Evolutionary conservation across 306 rosid genomes (phyloP).

Genomic region (Cicer bijugum): DNA sequence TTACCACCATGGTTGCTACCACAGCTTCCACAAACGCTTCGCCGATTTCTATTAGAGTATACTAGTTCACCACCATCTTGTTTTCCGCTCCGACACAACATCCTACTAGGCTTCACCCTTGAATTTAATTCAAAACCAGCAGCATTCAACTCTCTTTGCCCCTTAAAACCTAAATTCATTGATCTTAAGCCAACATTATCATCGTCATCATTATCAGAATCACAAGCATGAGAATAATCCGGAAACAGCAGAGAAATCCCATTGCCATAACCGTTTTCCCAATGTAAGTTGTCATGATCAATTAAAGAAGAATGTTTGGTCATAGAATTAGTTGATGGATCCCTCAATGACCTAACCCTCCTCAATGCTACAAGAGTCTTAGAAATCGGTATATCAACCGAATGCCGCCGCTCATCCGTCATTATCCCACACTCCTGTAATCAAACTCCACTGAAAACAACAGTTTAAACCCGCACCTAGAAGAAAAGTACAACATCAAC

Average conservation of each 20-base stretch:
- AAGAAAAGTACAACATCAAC: constrained; percentile 31
- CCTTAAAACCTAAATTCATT: constrained; percentile 45
- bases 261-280: constrained; percentile 66
- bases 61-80: constrained; percentile 45
- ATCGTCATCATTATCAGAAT: constrained; percentile 34
- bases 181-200: constrained; percentile 40
- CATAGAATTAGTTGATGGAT: constrained; percentile 79
- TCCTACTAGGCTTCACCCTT: constrained; percentile 45
- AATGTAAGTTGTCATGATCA: constrained; percentile 60
- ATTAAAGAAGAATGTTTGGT: constrained; percentile 60
- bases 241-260: constrained; percentile 62
- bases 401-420: constrained; percentile 85
- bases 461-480: constrained; percentile 36
- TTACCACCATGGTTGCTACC: constrained; percentile 50
- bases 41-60: constrained; percentile 40
- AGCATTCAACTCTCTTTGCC: constrained; percentile 42
- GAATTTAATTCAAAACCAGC: constrained; percentile 51
- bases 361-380: constrained; percentile 74
- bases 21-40: constrained; percentile 44
- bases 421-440: constrained; percentile 33
- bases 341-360: constrained; percentile 90
- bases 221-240: constrained; percentile 51
- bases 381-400: constrained; percentile 84
- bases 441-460: constrained; percentile 39
- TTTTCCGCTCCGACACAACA: constrained; percentile 35